Percentiles rank a stretch among this genome's conserved stretches.
Evolutionary conservation across 345 rosid genomes (phyloP).

Genomic region (Mercurialis annua): DNA sequence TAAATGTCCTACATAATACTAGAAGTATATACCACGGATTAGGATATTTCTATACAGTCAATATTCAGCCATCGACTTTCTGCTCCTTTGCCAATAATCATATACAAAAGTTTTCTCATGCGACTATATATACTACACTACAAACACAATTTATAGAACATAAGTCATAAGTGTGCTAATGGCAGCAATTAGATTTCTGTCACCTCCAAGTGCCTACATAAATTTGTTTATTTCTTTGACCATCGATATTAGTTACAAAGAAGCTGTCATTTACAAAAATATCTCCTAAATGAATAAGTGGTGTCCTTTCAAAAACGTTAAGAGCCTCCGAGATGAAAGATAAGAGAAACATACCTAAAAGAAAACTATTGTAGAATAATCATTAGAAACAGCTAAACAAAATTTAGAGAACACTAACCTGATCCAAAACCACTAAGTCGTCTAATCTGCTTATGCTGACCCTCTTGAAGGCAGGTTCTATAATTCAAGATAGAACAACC

Average conservation of each 20-base stretch:
- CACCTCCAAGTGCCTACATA: no score
- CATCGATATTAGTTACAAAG: no score
- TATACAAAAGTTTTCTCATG: not conserved
- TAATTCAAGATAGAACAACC: constrained; percentile 94
- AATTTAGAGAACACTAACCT: not conserved
- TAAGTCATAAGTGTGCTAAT: no score
- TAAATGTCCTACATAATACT: no score
- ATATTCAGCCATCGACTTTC: not conserved
- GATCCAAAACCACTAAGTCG: not conserved
- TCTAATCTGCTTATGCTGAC: constrained; percentile 35
- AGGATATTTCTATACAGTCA: not conserved
- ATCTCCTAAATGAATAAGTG: no score
- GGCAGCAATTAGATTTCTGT: no score
- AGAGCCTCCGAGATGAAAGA: not conserved
- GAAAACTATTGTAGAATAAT: no score
- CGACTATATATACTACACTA: not conserved
- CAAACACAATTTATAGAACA: no score
- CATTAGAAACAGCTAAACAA: not conserved
- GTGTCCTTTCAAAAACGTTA: not conserved
- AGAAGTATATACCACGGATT: not conserved
- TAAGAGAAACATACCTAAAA: no score
- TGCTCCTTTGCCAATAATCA: not conserved
- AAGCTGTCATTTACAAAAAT: no score
- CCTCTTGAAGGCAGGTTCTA: constrained; percentile 99
- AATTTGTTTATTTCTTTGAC: no score